These are phyloP conservation scores for Colletotrichum costaricense DNA, from an alignment of 2,329 filamentous ascomycete genomes.

Conservation along the genomic window DNA sequence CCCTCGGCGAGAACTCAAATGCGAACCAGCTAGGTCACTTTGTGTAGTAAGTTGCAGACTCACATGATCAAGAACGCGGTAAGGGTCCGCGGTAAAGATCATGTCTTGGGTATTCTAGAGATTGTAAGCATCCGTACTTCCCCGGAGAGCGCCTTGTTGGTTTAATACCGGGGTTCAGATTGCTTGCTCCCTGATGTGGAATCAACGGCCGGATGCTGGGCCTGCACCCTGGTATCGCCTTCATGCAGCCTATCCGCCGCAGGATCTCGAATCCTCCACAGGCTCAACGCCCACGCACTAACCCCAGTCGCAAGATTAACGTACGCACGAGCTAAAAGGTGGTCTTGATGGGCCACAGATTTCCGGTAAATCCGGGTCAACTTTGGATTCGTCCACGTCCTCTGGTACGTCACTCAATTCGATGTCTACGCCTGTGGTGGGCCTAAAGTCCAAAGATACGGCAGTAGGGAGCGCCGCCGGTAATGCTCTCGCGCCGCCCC, in stretches of 20 bases:
- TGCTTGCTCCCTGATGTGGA: not conserved
- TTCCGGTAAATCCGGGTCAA: not conserved
- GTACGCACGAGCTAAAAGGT: not conserved
- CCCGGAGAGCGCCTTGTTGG: not conserved
- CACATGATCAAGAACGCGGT: not conserved
- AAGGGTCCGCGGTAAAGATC: not conserved
- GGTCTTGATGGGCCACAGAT: not conserved
- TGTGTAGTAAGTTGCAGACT: not conserved
- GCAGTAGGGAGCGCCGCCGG: not conserved
- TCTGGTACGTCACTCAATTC: not conserved
- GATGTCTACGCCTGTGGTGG: not conserved
- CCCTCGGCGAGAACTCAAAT: not conserved
- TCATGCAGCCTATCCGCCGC: not conserved
- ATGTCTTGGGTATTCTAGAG: not conserved
- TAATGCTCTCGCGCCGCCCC: too few relatives aligned
- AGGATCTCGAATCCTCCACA: not conserved
- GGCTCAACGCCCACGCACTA: not conserved
- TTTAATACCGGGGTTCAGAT: not conserved
- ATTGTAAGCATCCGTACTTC: not conserved
- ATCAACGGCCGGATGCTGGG: not conserved
- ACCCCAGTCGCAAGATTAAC: not conserved
- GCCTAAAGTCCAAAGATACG: not conserved
- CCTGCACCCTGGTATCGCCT: not conserved
- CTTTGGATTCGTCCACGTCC: not conserved
- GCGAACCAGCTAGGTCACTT: not conserved